Base-by-base conservation (phyloP, 352 stramenopile genomes). In the Blastocystis sp. region DNA sequence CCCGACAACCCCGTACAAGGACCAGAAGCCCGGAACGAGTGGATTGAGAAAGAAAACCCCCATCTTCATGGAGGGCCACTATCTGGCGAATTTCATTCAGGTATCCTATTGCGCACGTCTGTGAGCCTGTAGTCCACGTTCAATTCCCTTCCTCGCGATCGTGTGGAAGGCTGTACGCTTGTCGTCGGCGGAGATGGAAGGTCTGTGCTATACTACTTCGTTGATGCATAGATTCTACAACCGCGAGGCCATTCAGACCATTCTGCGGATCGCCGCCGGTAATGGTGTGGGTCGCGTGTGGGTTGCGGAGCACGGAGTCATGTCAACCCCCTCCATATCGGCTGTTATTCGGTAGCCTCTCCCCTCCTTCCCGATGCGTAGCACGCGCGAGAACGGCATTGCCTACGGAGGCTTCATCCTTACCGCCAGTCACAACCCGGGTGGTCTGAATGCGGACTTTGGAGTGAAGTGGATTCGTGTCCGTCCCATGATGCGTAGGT, bases 11-110 rank as follows among this genome's bases (percentile, higher is more conserved):
- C 89, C 89, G n/a, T 91, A 82, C 68, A 89, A 90, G 65, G 89
- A 89, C 40, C 89, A 91, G 52, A 91, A 91, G 65, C 96, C 97
- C 0, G 97, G 97, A 74, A 99, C 97, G 17, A 98, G 94, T 42
- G 97, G 97, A 65, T 91, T 99, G 52, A 93, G 97, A 80, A 99
- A 99, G 92, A 98, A 98, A 93, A 98, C 96, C 2, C 98, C 97
- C 91, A 93, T 95, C 42, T 99, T 99, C 92, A 98, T 98, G 95
- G 93, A 95, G 64, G 89, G 94, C 82, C 94, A 98, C 90, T 99
- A 99, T 92, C 92, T 99, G 42, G 93, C 98, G 91, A 99, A 99
- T 92, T 97, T 97, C 66, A 92, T 94, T 74, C 93, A 94, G 87
- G 59, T 69, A 64, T 64, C 4, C 76, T 4, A 10, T 43, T 76